Base-by-base conservation (phyloP, 1,284 basidiomycete genomes). In the Ustilago trichophora region DNA sequence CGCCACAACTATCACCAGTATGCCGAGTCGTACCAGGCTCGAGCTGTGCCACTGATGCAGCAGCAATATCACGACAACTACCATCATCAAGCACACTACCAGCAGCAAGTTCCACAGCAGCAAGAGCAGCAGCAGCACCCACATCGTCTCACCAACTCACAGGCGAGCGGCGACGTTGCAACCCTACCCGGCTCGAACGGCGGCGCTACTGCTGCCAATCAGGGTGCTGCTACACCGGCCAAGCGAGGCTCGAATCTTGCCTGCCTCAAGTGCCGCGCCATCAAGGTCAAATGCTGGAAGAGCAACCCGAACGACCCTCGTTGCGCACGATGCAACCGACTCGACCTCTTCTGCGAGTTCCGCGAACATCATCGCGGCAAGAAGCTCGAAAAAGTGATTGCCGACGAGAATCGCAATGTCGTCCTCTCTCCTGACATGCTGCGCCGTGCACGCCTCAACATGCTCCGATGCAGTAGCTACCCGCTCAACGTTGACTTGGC, bases 251-350 rank as follows among this genome's bases (percentile, higher is more conserved):
- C 65, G 16, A 69, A 69, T 31, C 41, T 69, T 10, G 65, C 65
- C 6, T 69, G 65, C n/a, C 59, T 69, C 38, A 69, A 69, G 31
- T 69, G 65, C 44, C 50, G n/a, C n/a, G n/a, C n/a, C n/a, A n/a
- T n/a, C n/a, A n/a, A n/a, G n/a, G n/a, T n/a, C n/a, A n/a, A n/a
- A n/a, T 69, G 65, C 51, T 59, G 58, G 50, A 58, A 62, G 51
- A 54, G 50, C 55, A 52, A 62, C 24, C 53, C 58, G 13, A 59
- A 57, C 35, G 65, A 69, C 22, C 54, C 50, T 12, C 50, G 55
- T 7, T 69, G 65, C 35, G 47, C 59, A 9, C 41, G 65, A 4
- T 69, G 65, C 48, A 69, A 57, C 21, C 58, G 65, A 6, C 55
- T 69, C 33, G 55, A 69, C 22, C 50, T 68, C 25, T 54, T 54